A percentile compares a stretch with the other conserved stretches of the same genome.
Conservation (phyloP, 2,329 filamentous ascomycete species). For the Penicillium sp. region DNA sequence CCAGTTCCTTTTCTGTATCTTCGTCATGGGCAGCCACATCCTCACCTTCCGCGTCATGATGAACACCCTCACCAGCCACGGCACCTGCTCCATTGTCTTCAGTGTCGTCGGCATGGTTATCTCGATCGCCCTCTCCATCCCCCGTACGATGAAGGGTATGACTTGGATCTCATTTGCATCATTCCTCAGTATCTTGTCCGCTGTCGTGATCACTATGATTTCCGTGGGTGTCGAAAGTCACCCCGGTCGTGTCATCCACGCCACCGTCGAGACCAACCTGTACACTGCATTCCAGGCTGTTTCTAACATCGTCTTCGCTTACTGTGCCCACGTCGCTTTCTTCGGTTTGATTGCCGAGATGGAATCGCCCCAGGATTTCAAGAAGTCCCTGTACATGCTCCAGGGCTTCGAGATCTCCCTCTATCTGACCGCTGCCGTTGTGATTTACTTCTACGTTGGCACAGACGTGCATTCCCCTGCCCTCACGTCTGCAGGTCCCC, state of each 20-base stretch:
- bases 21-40: conserved; percentile 68
- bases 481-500: conserved; percentile 57
- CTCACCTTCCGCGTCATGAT: conserved; percentile 68
- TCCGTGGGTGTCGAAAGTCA: conserved; percentile 57
- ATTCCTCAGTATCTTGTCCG: conserved; percentile 62
- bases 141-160: conserved; percentile 63
- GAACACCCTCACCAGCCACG: conserved; percentile 61
- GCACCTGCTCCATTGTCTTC: conserved; percentile 63
- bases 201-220: conserved; percentile 66
- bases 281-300: conserved; percentile 61
- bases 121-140: conserved; percentile 47
- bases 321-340: conserved; percentile 66
- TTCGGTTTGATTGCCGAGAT: conserved; percentile 66
- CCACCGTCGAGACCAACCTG: conserved; percentile 46
- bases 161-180: conserved; percentile 59
- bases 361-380: conserved; percentile 58
- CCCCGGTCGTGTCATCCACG: conserved; percentile 36
- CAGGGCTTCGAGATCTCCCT: conserved; percentile 59
- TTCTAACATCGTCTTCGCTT: conserved; percentile 69
- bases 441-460: conserved; percentile 68
- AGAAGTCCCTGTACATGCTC: conserved; percentile 62
- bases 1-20: conserved; percentile 63
- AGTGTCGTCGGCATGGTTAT: conserved; percentile 58
- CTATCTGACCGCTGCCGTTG: conserved; percentile 63
- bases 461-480: conserved; percentile 62